Base-by-base conservation (phyloP, 129 eudicot species). In the Rutidosis leptorrhynchoides region DNA sequence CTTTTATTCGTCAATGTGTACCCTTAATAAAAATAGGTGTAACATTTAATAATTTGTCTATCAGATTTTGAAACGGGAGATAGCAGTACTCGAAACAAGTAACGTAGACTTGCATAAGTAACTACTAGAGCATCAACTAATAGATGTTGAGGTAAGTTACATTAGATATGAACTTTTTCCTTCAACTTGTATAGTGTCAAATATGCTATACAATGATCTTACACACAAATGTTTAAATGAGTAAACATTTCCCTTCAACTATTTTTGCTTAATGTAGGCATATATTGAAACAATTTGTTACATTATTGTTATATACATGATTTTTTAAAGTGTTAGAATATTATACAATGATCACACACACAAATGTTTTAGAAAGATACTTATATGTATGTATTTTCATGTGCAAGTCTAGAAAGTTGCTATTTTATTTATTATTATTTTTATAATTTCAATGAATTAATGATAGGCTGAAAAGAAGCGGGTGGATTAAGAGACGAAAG, bases 391-490 rank as follows among this genome's bases (percentile, higher is more conserved):
- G 24, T 52, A 16, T 52, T n/a, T n/a, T n/a, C 6, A 5, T 37
- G 11, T 45, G 7, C 12, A 68, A 54, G 8, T 17, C 7, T 26
- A 58, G 59, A n/a, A 64, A 29, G 68, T 29, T 43, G 42, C 67
- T 66, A 43, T 40, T 0, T 24, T 54, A 0, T 19, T 25, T 42
- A 9, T 11, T 16, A 27, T 29, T 3, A 10, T 21, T n/a, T n/a
- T n/a, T n/a, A n/a, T n/a, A n/a, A n/a, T 58, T 57, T 57, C 16
- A 43, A 2, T 45, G 27, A 64, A 42, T 65, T 21, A 15, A 42
- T 32, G 22, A 46, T 74, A 92, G 98, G 96, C 98, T 62, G 98
- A 92, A 74, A 92, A 88, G 98, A 92, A 85, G 82, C 73, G 95
- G 43, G 75, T 85, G 76, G 80, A 92, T 65, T 92, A 85, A 28